Conservation (phyloP, 2,329 filamentous ascomycete species). For the Sclerotinia minor region DNA sequence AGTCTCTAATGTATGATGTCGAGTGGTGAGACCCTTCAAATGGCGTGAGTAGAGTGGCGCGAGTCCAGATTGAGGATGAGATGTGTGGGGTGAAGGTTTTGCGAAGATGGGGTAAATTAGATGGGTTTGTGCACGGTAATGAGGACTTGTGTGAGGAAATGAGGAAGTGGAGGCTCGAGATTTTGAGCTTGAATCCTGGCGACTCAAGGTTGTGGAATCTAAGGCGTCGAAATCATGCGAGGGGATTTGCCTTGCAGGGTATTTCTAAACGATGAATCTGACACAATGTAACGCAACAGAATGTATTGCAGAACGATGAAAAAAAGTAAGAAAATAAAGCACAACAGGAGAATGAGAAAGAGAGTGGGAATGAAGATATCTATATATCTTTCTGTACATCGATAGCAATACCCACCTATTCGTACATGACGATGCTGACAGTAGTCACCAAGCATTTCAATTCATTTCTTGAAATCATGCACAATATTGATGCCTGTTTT, state of each 20-base stretch:
- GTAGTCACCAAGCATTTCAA: not conserved
- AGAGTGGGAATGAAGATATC: not conserved
- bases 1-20: not conserved
- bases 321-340: not conserved
- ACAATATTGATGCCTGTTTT: not conserved
- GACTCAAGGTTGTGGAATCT: slow-evolving; percentile 1
- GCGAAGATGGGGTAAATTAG: slow-evolving; percentile 10
- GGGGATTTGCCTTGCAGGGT: slow-evolving; percentile 2
- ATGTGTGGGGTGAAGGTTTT: not conserved
- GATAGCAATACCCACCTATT: not conserved
- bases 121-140: not conserved
- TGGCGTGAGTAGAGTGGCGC: slow-evolving; percentile 4
- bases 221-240: not conserved
- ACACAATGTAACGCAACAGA: not conserved
- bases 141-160: not conserved
- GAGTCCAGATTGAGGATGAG: slow-evolving; percentile 13
- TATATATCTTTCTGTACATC: slow-evolving; percentile 4
- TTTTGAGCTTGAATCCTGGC: slow-evolving; percentile 11
- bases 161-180: slow-evolving; percentile 7
- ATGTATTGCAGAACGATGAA: slow-evolving; percentile 5
- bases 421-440: not conserved
- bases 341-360: not conserved
- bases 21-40: slow-evolving; percentile 7
- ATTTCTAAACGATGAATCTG: slow-evolving; percentile 12
- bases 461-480: slow-evolving; percentile 1